Evolutionary conservation across 805 yeast species (phyloP).

Genomic region (Babjeviella inositovora): DNA sequence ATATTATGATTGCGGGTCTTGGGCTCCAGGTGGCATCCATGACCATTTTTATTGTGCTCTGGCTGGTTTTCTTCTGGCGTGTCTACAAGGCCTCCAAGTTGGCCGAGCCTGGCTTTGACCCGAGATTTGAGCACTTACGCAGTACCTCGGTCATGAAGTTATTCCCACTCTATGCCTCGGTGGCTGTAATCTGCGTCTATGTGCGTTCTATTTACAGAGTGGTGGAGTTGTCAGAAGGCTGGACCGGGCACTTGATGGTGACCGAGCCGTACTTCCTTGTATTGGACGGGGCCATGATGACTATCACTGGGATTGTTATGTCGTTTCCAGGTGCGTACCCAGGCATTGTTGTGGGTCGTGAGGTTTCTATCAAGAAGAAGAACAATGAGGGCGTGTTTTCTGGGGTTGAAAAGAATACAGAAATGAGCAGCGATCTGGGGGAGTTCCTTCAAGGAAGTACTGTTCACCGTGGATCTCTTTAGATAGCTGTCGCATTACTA

Average conservation of each 20-base stretch:
- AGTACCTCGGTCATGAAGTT: constrained; percentile 14
- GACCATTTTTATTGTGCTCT: constrained; percentile 36
- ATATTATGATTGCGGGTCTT: constrained; percentile 65
- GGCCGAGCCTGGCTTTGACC: constrained; percentile 13
- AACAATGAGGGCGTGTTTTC: no score
- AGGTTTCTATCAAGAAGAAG: no score
- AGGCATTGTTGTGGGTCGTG: no score
- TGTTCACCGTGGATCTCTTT: no score
- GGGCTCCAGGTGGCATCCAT: constrained; percentile 64
- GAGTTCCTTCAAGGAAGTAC: no score
- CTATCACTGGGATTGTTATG: no score
- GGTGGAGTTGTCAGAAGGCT: constrained; percentile 57
- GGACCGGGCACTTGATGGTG: constrained; percentile 48
- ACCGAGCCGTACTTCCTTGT: constrained; percentile 43
- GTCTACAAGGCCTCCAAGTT: constrained; percentile 11
- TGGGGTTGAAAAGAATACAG: no score
- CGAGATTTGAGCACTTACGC: constrained; percentile 17
- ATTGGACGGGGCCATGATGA: constrained; percentile 50
- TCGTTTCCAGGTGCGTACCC: no score
- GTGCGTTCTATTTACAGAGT: constrained; percentile 62
- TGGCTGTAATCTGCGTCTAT: constrained; percentile 35
- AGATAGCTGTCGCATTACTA: no score
- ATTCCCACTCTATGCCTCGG: constrained; percentile 26
- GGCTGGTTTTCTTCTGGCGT: constrained; percentile 25
- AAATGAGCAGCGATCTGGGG: no score